Percentiles rank a stretch among this genome's conserved stretches.
Conservation (phyloP, 2,329 filamentous ascomycete species). For the Colletotrichum sp. region DNA sequence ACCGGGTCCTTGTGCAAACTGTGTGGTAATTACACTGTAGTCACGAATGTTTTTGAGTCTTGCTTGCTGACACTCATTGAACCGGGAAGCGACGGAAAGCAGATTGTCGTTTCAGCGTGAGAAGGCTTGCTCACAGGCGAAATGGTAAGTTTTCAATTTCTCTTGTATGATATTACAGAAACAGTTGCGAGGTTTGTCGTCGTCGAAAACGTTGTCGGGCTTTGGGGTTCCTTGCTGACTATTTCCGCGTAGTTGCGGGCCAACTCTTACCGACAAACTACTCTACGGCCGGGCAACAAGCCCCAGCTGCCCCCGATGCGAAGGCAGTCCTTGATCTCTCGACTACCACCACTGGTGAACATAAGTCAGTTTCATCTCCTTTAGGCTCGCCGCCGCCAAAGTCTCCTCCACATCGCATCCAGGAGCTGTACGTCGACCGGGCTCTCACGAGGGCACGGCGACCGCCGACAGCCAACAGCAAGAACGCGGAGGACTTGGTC, state of each 20-base stretch:
- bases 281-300: not conserved
- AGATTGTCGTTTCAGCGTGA: conserved; percentile 29
- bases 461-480: not conserved
- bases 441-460: conserved; percentile 23
- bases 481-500: conserved; percentile 18
- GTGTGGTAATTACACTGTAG: conserved; percentile 25
- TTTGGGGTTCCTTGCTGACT: rapidly evolving
- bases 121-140: conserved; percentile 25
- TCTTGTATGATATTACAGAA: too few relatives aligned
- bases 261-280: conserved; percentile 19
- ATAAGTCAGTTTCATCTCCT: not conserved
- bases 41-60: not conserved
- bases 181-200: too few relatives aligned
- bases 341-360: not conserved
- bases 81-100: not conserved
- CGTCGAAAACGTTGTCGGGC: rapidly evolving
- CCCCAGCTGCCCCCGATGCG: not conserved
- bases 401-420: conserved; percentile 13
- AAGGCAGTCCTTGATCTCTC: conserved; percentile 4
- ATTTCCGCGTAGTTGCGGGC: not conserved
- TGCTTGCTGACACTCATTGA: conserved; percentile 7
- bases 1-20: conserved; percentile 32
- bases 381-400: not conserved
- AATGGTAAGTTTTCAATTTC: conserved; percentile 21
- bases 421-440: conserved; percentile 31